Evolutionary conservation across 106 monocot species (phyloP), one percentile per base, ranked within the genome.

Genomic region (Dendrobium officinale): DNA sequence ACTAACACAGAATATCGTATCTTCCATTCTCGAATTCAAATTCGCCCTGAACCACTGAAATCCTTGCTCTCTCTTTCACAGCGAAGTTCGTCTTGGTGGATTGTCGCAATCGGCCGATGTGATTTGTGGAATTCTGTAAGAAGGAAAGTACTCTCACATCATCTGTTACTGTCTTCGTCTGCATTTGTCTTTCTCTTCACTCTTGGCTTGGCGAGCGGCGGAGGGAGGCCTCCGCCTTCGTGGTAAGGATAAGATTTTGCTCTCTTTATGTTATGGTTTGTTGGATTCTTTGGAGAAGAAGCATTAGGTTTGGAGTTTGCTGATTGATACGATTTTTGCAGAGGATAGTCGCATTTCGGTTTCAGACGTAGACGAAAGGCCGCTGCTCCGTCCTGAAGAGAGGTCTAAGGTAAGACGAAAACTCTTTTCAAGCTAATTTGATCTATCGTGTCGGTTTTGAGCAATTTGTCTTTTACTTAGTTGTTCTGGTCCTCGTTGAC

Each of bases 111-210:
- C 42, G 42, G 41, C 19, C 19, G 42, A 73, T 18, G 19, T 73
- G 42, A 73, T 73, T 43, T 73, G 73, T 73, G 1, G 73, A 73
- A 42, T 70, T 70, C 27, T 70, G 70, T 70, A 51, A 51, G 16
- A 13, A 13, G 51, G 13, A 51, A 51, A 51, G 51, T 10, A 51
- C 11, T 51, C 51, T 51, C 0, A 33, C 70, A 6, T 6, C 4
- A 10, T 41, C 5, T 3, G 20, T n/a, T 13, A 11, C 10, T 18
- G 1, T 42, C 42, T 44, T 41, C 20, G 20, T 11, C 43, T 44
- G 18, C 41, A 44, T 74, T 44, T 44, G 22, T 15, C 15, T 37
- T 2, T 31, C 33, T 74, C 3, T 43, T 42, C 74, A 6, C 18
- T 74, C 74, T 37, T 74, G 74, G 74, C 43, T 42, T 43, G 41